Evolutionary conservation across 768 basidiomycete genomes (phyloP).

Genomic region (Mycena vitilis): DNA sequence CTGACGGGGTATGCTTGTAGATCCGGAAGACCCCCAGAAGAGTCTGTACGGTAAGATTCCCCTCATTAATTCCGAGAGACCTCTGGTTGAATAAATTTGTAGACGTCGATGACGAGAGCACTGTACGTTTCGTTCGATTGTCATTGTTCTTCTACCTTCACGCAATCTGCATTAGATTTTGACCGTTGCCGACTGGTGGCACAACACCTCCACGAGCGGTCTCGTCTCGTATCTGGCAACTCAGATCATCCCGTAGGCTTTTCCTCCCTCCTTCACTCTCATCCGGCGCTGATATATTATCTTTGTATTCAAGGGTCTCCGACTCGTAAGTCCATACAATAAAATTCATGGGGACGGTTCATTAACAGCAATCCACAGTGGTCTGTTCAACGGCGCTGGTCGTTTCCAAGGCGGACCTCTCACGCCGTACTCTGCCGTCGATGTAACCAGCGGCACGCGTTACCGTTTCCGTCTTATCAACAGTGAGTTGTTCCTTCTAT

Average conservation of each 20-base stretch:
- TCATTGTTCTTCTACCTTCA: neutral
- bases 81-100: neutral
- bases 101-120: slow-evolving; percentile 42
- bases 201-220: slow-evolving; percentile 10
- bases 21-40: slow-evolving; percentile 20
- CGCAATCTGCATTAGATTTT: slow-evolving; percentile 39
- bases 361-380: slow-evolving; percentile 39
- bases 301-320: too few species aligned
- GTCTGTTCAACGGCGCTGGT: slow-evolving; percentile 54
- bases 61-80: neutral
- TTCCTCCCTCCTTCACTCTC: too few species aligned
- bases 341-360: too few species aligned
- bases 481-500: slow-evolving; percentile 5
- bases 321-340: too few species aligned
- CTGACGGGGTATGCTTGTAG: neutral
- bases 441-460: slow-evolving; percentile 43
- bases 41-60: slow-evolving; percentile 20
- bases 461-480: slow-evolving; percentile 57
- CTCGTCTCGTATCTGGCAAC: slow-evolving; percentile 10
- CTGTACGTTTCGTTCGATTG: slow-evolving; percentile 35
- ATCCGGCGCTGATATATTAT: too few species aligned
- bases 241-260: slow-evolving; percentile 10
- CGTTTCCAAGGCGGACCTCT: slow-evolving; percentile 46
- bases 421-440: slow-evolving; percentile 43
- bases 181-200: slow-evolving; percentile 45